Base-by-base conservation (phyloP, 306 rosid species). In the Argentina anserina region DNA sequence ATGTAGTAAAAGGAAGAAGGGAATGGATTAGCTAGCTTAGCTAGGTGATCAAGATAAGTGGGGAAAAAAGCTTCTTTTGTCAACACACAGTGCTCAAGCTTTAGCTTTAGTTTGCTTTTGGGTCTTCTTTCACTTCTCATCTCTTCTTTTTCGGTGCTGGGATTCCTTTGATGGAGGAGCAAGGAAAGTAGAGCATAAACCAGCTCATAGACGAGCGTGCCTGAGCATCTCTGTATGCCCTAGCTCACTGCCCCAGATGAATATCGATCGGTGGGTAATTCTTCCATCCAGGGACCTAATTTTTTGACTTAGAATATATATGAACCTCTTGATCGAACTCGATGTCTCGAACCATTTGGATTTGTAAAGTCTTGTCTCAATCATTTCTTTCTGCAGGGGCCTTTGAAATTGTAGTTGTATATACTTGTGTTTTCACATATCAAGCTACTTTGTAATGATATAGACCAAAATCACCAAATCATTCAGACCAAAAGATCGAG, bases 101-200 rank as follows among this genome's bases (percentile, higher is more conserved):
- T 61, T 61, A 59, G 56, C 83, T 85, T 83, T 81, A 61, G 37
- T 71, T 65, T 74, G 77, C 75, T 67, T 86, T 84, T 46, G 55
- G 72, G 55, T 33, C 46, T 77, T 62, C 52, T 75, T 60, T 87
- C 56, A 49, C 36, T 67, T 13, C 46, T 86, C 53, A 42, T 26
- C 64, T 13, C 46, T 70, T 72, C 74, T 81, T 78, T 58, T 64
- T 28, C 59, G 20, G 31, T 82, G 69, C 65, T 79, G 81, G 81
- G 94, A 94, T 88, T 89, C 92, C 84, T 88, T 84, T 76, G 81
- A 73, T 81, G 42, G 88, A 69, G 80, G 89, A 80, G 55, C 65
- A 75, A 76, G 82, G 70, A 90, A 89, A 85, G 92, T 71, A 78
- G 84, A 78, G 90, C 68, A 83, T 79, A 80, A 86, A 79, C 80